These are phyloP conservation scores for Tetrahymena elliotti DNA, from an alignment of 73 alveolate genomes.

Conservation along the genomic window DNA sequence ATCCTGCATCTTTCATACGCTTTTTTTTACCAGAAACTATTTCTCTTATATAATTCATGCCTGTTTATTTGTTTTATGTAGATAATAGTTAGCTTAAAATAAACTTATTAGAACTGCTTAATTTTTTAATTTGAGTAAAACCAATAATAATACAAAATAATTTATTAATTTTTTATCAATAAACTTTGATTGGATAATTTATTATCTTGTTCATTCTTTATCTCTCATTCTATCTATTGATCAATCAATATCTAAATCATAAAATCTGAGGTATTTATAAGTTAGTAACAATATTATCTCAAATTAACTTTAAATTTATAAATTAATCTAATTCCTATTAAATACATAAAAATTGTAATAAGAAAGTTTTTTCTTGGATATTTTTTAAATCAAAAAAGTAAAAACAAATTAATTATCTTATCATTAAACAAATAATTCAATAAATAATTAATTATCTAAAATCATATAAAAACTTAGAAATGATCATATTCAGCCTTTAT, in stretches of 20 bases:
- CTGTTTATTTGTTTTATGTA: neutral
- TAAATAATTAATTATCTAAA: no score
- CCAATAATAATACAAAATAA: neutral
- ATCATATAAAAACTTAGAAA: no score
- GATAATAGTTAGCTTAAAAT: no score
- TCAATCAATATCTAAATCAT: neutral
- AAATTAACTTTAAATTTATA: no score
- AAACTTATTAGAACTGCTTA: neutral
- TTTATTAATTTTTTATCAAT: no score
- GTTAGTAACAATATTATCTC: neutral
- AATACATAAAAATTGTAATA: neutral
- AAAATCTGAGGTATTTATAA: neutral
- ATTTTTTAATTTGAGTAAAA: neutral
- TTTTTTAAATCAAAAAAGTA: no score
- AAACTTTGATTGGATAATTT: neutral
- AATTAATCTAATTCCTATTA: neutral
- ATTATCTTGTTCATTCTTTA: neutral
- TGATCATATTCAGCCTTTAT: no score
- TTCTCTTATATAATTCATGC: conserved; percentile 75
- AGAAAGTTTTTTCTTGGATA: no score
- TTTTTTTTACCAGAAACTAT: conserved; percentile 75
- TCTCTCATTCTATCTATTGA: neutral
- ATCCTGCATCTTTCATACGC: conserved; percentile 68
- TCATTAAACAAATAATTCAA: no score
- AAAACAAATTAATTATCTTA: no score